Percentiles rank a stretch among this genome's conserved stretches.
phyloP scores from a whole-genome alignment of 1,139 yeast species.

The Scheffersomyces illinoinensis region DNA sequence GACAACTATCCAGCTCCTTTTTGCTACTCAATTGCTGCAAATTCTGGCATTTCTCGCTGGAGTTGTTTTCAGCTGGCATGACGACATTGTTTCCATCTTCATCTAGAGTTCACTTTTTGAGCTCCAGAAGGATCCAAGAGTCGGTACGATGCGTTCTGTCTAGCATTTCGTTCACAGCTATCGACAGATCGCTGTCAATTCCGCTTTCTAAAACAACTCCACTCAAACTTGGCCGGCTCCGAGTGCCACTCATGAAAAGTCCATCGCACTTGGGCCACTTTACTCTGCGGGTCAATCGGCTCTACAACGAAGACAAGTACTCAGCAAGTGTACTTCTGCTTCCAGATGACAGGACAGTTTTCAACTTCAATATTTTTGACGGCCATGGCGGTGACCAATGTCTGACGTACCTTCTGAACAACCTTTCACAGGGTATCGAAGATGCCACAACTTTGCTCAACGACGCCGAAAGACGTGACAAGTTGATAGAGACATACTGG shows the following conservation, averaged over 20 bases:
- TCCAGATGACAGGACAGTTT: conserved; percentile 27
- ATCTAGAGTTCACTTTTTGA: neutral
- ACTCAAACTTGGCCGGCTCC: conserved; percentile 27
- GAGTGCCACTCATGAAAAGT: conserved; percentile 60
- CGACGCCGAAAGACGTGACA: conserved; percentile 20
- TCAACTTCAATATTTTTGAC: conserved; percentile 78
- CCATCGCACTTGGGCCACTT: conserved; percentile 83
- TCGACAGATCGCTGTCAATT: conserved; percentile 17
- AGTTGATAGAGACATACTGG: conserved; percentile 51
- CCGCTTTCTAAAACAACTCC: conserved; percentile 12
- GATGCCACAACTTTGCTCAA: conserved; percentile 18
- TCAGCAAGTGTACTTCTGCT: conserved; percentile 57
- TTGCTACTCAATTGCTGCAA: neutral
- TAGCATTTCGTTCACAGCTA: conserved; percentile 29
- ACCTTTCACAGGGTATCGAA: conserved; percentile 61
- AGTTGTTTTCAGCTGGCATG: neutral
- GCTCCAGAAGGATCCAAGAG: neutral
- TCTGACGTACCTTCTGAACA: conserved; percentile 54
- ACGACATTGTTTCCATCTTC: neutral
- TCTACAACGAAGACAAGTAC: conserved; percentile 79
- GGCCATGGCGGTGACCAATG: conserved; percentile 93
- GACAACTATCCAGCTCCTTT: neutral
- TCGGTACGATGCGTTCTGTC: conserved; percentile 17
- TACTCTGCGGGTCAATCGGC: conserved; percentile 72
- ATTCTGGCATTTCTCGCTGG: neutral